Percentiles rank a stretch among this genome's conserved stretches.
Evolutionary conservation across 768 basidiomycete genomes (phyloP).

Genomic region (Boletus fagicola): DNA sequence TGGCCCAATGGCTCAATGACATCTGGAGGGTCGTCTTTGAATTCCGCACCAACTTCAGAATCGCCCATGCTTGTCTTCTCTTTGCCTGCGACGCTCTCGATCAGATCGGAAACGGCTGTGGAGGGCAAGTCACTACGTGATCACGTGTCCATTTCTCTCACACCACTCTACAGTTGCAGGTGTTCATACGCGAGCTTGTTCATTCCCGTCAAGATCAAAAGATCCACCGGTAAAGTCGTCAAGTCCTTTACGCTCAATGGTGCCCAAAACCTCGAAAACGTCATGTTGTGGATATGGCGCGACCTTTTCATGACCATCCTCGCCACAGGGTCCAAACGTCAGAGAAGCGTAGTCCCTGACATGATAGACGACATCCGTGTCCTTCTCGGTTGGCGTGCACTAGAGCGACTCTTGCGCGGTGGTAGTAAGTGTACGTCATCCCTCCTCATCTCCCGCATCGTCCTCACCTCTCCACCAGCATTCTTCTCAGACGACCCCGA

Average conservation of each 20-base stretch:
- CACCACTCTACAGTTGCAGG: slow-evolving; percentile 44
- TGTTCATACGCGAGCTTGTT: slow-evolving; percentile 50
- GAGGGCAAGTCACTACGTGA: slow-evolving; percentile 34
- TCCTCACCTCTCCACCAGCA: not conserved
- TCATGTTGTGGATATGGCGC: slow-evolving; percentile 66
- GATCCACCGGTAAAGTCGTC: slow-evolving; percentile 42
- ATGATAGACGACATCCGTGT: slow-evolving; percentile 62
- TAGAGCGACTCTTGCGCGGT: slow-evolving; percentile 55
- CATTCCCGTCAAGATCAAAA: slow-evolving; percentile 45
- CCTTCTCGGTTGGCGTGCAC: slow-evolving; percentile 46
- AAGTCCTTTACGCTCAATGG: slow-evolving; percentile 51
- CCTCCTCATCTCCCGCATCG: not conserved
- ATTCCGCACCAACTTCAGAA: slow-evolving; percentile 46
- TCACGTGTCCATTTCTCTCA: slow-evolving; percentile 5
- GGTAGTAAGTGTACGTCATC: slow-evolving; percentile 42
- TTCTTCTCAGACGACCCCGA: slow-evolving; percentile 19
- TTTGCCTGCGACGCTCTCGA: slow-evolving; percentile 48
- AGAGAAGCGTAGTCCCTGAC: slow-evolving; percentile 38
- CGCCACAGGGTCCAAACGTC: slow-evolving; percentile 33
- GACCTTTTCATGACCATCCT: slow-evolving; percentile 62
- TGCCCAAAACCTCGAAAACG: slow-evolving; percentile 43
- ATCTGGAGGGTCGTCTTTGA: slow-evolving; percentile 66
- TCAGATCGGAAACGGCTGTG: slow-evolving; percentile 40
- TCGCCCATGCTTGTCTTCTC: slow-evolving; percentile 57
- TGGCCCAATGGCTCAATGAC: slow-evolving; percentile 58